A percentile compares a stretch with the other conserved stretches of the same genome.
phyloP scores from a whole-genome alignment of 2,329 filamentous ascomycete species.

The Ascochyta viciae-villosae region DNA sequence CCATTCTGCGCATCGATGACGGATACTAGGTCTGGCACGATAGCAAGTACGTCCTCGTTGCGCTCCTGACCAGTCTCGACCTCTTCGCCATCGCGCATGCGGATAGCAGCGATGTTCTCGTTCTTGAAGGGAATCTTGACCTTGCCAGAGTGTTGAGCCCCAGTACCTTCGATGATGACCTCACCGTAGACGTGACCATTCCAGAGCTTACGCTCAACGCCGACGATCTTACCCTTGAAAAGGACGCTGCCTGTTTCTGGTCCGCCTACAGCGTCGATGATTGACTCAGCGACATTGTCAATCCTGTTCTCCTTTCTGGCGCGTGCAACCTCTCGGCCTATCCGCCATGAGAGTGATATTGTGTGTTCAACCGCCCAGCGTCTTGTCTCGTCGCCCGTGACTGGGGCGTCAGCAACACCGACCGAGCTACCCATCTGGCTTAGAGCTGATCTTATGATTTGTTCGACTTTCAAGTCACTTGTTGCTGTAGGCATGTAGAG shows the following conservation, averaged over 20 bases:
- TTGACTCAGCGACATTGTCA: conserved; percentile 47
- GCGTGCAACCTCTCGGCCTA: conserved; percentile 46
- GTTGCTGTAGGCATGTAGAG: conserved; percentile 48
- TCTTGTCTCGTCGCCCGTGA: conserved; percentile 47
- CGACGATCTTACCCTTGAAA: conserved; percentile 56
- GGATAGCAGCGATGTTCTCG: conserved; percentile 70
- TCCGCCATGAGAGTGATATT: conserved; percentile 49
- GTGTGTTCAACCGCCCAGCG: conserved; percentile 51
- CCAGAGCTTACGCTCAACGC: conserved; percentile 51
- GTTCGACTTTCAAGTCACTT: conserved; percentile 49
- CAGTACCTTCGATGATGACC: conserved; percentile 48
- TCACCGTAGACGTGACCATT: conserved; percentile 54
- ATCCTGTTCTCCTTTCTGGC: conserved; percentile 47
- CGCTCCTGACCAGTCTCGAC: conserved; percentile 40
- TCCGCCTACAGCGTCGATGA: conserved; percentile 53
- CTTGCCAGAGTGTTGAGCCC: conserved; percentile 47
- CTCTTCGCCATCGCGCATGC: conserved; percentile 33
- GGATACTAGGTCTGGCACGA: conserved; percentile 59
- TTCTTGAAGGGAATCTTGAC: conserved; percentile 76
- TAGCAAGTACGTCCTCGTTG: conserved; percentile 53
- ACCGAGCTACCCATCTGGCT: conserved; percentile 48
- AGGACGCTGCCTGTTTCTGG: conserved; percentile 48
- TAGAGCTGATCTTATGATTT: conserved; percentile 47
- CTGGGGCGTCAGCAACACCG: conserved; percentile 47
- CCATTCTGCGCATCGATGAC: conserved; percentile 59